phyloP scores from a whole-genome alignment of 2,329 filamentous ascomycete species.

The Chaetomium strumarium region DNA sequence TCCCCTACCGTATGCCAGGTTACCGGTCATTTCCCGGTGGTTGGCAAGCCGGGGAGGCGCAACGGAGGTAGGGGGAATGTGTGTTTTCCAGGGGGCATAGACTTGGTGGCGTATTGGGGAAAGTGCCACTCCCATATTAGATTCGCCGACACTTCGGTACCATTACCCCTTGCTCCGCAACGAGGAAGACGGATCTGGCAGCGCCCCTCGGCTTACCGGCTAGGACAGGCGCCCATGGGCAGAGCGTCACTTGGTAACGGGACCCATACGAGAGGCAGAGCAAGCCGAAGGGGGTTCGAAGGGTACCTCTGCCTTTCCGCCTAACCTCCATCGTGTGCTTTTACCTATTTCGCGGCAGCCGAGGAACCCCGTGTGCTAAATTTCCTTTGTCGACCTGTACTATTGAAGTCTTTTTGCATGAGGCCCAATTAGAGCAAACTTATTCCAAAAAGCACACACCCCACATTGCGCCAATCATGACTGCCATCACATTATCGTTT shows the following conservation, averaged over 20 bases:
- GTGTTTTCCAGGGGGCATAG: constrained; percentile 12
- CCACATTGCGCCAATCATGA: constrained; percentile 8
- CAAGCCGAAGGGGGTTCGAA: constrained; percentile 1
- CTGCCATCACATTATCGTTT: constrained; percentile 7
- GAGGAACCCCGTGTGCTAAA: constrained; percentile 7
- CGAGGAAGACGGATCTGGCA: constrained; percentile 4
- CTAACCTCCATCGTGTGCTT: constrained; percentile 14
- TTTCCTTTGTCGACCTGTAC: constrained; percentile 20
- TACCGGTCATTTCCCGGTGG: constrained; percentile 1
- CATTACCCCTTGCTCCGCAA: constrained; percentile 9
- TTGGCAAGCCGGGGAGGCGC: neutral
- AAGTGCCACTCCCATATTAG: constrained; percentile 1
- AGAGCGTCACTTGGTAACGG: neutral
- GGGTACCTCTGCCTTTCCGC: constrained; percentile 7
- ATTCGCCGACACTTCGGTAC: constrained; percentile 8
- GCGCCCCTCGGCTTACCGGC: neutral
- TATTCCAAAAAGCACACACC: constrained; percentile 8
- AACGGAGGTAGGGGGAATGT: constrained; percentile 1
- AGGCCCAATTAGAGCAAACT: constrained; percentile 16
- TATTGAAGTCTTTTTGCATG: constrained; percentile 17
- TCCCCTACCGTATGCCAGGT: neutral
- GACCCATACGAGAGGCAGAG: constrained; percentile 5
- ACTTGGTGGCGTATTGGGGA: constrained; percentile 15
- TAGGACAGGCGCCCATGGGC: neutral
- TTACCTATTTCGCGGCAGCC: constrained; percentile 4